These are phyloP conservation scores for Cenchrus purpureus DNA, from an alignment of 176 grass and related monocot genomes.

Conservation along the genomic window DNA sequence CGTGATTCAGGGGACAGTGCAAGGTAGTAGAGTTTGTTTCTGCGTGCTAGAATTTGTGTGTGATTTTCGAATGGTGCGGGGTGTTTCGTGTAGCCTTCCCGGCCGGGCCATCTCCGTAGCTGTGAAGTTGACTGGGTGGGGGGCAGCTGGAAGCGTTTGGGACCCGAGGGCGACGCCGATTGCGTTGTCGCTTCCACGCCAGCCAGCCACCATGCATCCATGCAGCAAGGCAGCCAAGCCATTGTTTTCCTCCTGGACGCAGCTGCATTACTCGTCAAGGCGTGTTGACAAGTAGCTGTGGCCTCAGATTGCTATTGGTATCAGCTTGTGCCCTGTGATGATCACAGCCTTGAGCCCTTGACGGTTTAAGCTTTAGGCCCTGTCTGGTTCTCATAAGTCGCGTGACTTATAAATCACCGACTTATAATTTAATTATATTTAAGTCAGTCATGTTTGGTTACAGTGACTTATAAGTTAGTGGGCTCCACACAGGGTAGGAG, in stretches of 20 bases:
- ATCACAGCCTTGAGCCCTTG: background rate
- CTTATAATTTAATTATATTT: too few species aligned
- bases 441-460: too few species aligned
- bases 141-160: conserved; percentile 47
- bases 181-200: conserved; percentile 30
- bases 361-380: background rate
- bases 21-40: background rate
- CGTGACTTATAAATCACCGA: too few species aligned
- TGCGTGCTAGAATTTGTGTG: conserved; percentile 3
- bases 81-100: conserved; percentile 38
- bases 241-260: background rate
- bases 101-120: background rate
- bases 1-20: background rate
- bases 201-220: background rate
- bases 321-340: background rate
- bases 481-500: too few species aligned
- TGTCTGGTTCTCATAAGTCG: too few species aligned
- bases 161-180: conserved; percentile 33
- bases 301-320: too few species aligned
- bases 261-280: background rate
- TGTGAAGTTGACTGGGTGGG: conserved; percentile 45
- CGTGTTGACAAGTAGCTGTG: background rate
- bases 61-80: conserved; percentile 14
- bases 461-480: too few species aligned
- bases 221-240: background rate